Evolutionary conservation across 257 asterid species (phyloP).

Genomic region (Nicotiana tomentosiformis): DNA sequence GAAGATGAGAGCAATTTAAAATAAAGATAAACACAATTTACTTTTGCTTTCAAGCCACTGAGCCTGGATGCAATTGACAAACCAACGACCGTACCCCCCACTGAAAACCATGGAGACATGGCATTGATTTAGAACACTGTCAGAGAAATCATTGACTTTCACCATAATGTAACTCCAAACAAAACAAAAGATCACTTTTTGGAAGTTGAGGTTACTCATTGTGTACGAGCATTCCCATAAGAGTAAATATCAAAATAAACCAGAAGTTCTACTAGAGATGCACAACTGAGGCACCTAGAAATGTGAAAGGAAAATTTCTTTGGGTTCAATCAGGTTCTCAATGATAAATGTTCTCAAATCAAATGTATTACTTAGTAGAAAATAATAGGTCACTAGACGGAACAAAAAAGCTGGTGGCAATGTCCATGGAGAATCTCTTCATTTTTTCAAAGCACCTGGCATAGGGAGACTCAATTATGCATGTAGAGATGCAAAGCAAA

Average conservation of each 20-base stretch:
- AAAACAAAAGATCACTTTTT: not conserved
- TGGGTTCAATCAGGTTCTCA: not conserved
- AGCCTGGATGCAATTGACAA: constrained; percentile 70
- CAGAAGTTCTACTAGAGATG: not conserved
- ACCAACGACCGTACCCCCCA: constrained; percentile 93
- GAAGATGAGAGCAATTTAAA: not conserved
- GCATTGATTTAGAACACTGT: not conserved
- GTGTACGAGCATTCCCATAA: not conserved
- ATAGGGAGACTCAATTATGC: not conserved
- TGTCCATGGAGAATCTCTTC: not conserved
- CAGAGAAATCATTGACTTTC: not conserved
- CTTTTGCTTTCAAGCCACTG: constrained; percentile 71
- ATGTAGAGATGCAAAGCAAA: not conserved
- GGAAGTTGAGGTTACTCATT: not conserved
- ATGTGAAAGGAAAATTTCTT: not conserved
- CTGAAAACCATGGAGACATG: constrained; percentile 38
- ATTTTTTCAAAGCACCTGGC: not conserved
- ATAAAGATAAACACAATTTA: constrained; percentile 21
- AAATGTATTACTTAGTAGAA: not conserved
- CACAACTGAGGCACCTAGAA: not conserved
- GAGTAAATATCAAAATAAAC: not conserved
- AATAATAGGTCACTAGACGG: not conserved
- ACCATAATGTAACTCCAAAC: not conserved
- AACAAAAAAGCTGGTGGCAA: not conserved
- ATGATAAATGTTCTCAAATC: not conserved